Conservation (phyloP, 2,329 filamentous ascomycete genomes). For the Elsinoe australis region DNA sequence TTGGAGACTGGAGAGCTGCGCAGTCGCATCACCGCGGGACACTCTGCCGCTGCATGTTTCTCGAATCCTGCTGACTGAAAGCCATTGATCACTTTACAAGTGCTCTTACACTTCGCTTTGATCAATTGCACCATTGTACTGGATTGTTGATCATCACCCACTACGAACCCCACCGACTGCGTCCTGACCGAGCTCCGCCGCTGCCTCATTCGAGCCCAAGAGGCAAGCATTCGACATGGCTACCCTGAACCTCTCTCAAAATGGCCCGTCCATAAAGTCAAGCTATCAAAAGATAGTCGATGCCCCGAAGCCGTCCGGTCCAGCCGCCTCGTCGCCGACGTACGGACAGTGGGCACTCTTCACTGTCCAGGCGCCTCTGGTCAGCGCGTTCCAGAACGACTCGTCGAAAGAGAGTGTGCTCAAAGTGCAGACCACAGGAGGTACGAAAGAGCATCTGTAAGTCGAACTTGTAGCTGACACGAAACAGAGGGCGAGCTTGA, state of each 20-base stretch:
- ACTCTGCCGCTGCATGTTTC: too few species aligned
- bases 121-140: too few species aligned
- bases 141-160: too few species aligned
- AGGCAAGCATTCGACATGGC: constrained; percentile 58
- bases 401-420: constrained; percentile 85
- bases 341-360: constrained; percentile 91
- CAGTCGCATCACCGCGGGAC: too few species aligned
- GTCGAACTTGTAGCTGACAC: not conserved
- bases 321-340: constrained; percentile 62
- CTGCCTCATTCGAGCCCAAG: too few species aligned
- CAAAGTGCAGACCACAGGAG: constrained; percentile 87
- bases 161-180: too few species aligned
- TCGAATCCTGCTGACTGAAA: too few species aligned
- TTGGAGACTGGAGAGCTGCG: too few species aligned
- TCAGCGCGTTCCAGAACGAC: constrained; percentile 84
- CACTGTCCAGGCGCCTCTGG: constrained; percentile 81
- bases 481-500: constrained; percentile 74
- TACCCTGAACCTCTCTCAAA: constrained; percentile 49
- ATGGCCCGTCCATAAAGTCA: constrained; percentile 46
- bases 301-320: constrained; percentile 48
- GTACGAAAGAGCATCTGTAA: constrained; percentile 39
- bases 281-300: constrained; percentile 61
- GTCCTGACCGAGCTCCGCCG: too few species aligned
- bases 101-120: too few species aligned
- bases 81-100: too few species aligned